Base-by-base conservation (phyloP, 371 early-diverging fungal species). In the Chytridium lagenaria region DNA sequence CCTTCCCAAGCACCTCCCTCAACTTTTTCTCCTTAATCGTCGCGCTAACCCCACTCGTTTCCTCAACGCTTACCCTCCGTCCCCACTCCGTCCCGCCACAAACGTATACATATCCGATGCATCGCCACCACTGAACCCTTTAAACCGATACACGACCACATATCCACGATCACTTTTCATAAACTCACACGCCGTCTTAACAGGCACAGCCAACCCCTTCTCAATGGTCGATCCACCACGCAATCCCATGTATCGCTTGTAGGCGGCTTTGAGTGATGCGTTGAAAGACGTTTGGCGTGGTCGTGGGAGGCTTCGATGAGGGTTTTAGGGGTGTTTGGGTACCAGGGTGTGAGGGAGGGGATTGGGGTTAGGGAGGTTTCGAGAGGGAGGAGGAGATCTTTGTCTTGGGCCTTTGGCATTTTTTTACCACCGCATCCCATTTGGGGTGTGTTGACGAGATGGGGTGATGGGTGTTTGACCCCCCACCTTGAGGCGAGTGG, bases 381-480 rank as follows among this genome's bases (percentile, higher is more conserved):
- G 22, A 26, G 57, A 23, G 22, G 57, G 57, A 55, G 57, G 26
- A 55, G 22, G 57, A 55, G 57, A 23, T 55, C 57, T 7, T 23
- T 10, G 26, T 55, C 57, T 55, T 55, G 22, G 10, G 30, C 26
- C 26, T 30, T 19, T 19, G 57, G 30, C 57, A 55, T 55, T 55
- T 55, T 55, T 26, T 55, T 55, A 26, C 57, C 57, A 5, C 57
- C 57, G 23, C 57, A 55, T 55, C 57, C 57, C 57, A 55, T 55
- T n/a, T n/a, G n/a, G n/a, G n/a, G n/a, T n/a, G n/a, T n/a, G n/a
- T n/a, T n/a, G n/a, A n/a, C n/a, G n/a, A n/a, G n/a, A n/a, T n/a
- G n/a, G n/a, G n/a, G n/a, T n/a, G n/a, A n/a, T n/a, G n/a, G n/a
- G n/a, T n/a, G n/a, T n/a, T n/a, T n/a, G n/a, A n/a, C n/a, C n/a